Conservation (phyloP, 768 basidiomycete species). For the Pholiota microspora region DNA sequence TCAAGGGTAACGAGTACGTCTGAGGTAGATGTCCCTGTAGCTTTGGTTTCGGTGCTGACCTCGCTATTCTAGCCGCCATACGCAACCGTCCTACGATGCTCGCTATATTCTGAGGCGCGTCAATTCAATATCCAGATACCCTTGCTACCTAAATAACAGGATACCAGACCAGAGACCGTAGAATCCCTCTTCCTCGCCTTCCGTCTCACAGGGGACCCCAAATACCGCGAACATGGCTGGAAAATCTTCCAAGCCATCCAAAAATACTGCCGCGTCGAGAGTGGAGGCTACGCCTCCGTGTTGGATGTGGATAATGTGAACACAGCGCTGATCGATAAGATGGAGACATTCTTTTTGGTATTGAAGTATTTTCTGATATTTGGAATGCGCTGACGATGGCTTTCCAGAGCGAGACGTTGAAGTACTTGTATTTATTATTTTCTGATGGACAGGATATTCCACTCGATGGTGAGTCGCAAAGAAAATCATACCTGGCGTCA, state of each 20-base stretch:
- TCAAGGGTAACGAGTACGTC: conserved; percentile 58
- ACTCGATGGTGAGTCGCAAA: conserved; percentile 68
- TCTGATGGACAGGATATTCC: conserved; percentile 73
- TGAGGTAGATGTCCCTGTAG: neutral
- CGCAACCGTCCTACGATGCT: conserved; percentile 67
- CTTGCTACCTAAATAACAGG: too few relatives aligned
- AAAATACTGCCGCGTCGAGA: conserved; percentile 70
- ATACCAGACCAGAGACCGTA: conserved; percentile 89
- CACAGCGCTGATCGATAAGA: conserved; percentile 73
- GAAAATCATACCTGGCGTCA: too few relatives aligned
- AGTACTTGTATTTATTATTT: conserved; percentile 92
- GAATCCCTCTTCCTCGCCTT: conserved; percentile 92
- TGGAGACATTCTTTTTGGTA: conserved; percentile 96
- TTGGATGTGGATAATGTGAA: conserved; percentile 84
- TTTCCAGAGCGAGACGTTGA: conserved; percentile 79
- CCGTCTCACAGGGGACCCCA: conserved; percentile 79
- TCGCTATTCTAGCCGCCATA: conserved; percentile 19
- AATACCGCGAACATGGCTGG: conserved; percentile 87
- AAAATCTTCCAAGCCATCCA: conserved; percentile 89
- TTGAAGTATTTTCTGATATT: conserved; percentile 18
- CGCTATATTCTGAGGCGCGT: conserved; percentile 84
- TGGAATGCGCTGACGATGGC: neutral
- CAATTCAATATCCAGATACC: too few relatives aligned
- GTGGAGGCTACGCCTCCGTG: conserved; percentile 85
- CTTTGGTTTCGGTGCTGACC: too few relatives aligned